phyloP scores from a whole-genome alignment of 345 rosid genomes.

The Litchi chinensis region DNA sequence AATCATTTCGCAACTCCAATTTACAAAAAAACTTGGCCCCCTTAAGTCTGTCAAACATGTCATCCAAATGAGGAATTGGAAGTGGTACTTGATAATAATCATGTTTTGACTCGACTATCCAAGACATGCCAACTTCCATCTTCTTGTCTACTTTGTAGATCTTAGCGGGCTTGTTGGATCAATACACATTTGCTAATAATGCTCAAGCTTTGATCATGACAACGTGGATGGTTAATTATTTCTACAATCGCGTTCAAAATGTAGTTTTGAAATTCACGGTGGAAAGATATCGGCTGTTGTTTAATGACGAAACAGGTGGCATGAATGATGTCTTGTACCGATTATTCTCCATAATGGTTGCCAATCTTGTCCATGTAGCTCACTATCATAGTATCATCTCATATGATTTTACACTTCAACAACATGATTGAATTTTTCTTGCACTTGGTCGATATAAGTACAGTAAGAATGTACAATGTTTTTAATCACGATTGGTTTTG shows the following conservation, averaged over 20 bases:
- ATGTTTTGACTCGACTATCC: too few relatives aligned
- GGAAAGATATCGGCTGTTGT: constrained; percentile 47
- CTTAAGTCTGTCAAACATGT: too few relatives aligned
- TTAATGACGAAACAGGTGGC: constrained; percentile 64
- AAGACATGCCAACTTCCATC: too few relatives aligned
- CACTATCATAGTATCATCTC: background rate
- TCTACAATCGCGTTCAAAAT: constrained; percentile 48
- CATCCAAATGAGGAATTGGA: too few relatives aligned
- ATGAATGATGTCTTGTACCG: constrained; percentile 60
- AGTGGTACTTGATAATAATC: too few relatives aligned
- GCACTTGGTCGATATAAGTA: background rate
- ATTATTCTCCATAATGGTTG: constrained; percentile 43
- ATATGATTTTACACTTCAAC: background rate
- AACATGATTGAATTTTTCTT: too few relatives aligned
- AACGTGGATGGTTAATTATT: constrained; percentile 56
- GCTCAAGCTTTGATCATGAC: constrained; percentile 47
- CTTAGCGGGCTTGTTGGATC: constrained; percentile 59
- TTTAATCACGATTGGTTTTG: too few relatives aligned
- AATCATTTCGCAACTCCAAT: too few relatives aligned
- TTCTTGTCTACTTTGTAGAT: constrained; percentile 31
- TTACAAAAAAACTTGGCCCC: too few relatives aligned
- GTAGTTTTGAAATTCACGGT: constrained; percentile 37
- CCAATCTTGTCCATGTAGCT: constrained; percentile 1
- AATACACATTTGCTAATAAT: constrained; percentile 40
- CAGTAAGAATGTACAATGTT: too few relatives aligned